Evolutionary conservation across 768 basidiomycete genomes (phyloP), one percentile per base, ranked within the genome.

Genomic region (Boletus speciosus): DNA sequence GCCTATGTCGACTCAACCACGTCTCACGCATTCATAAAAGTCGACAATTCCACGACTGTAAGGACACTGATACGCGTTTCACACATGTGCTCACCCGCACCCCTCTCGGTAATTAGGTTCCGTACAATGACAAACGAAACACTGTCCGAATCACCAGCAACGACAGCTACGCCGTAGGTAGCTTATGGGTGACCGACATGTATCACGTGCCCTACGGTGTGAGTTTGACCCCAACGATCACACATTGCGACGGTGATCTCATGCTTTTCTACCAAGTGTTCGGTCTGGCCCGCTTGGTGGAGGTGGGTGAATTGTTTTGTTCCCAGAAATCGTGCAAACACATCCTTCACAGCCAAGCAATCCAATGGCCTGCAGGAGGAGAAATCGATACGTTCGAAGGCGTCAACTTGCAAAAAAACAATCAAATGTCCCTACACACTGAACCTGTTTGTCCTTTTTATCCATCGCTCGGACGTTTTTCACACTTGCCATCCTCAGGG

Each of bases 321-420:
- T 19, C 38, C 19, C 21, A n/a, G 10, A 37, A 16, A 29, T 21
- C 3, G 29, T 38, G 21, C 34, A 25, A 38, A 34, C 6, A 49
- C 25, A 14, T 31, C 36, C 8, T 15, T 42, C 8, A 27, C 37
- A 79, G 80, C 16, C 79, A 82, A 62, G 78, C 84, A 1, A 69
- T 75, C 11, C 62, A 70, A 19, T 88, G 86, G 86, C 86, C 86
- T 3, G 65, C 66, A 12, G 85, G 85, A 57, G 84, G 78, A 27
- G 86, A 90, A 65, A 86, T 88, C 56, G 92, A 93, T 67, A 88
- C 86, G 10, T 81, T 93, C 54, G 91, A 94, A 67, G 87, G 84
- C 34, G 85, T 93, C 57, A 93, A 94, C 69, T 65, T 79, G 46
- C 78, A 79, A 39, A 74, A 76, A 4, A 71, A 74, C 50, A 89